Conservation (phyloP, 2,329 filamentous ascomycete genomes). For the Colletotrichum nymphaeae region DNA sequence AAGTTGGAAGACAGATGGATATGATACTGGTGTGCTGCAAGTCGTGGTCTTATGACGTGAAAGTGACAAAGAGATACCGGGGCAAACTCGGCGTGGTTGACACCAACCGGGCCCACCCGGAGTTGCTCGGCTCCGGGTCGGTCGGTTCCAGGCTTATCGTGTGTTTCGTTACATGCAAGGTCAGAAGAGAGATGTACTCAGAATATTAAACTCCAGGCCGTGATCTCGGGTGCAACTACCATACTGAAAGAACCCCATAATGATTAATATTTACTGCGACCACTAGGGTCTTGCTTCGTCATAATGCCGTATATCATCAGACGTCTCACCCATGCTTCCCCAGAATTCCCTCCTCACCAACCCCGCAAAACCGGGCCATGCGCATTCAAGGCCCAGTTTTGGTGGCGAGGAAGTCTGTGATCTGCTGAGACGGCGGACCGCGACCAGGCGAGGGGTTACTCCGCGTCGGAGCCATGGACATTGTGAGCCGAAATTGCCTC, state of each 20-base stretch:
- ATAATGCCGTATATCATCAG: neutral
- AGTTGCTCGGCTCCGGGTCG: neutral
- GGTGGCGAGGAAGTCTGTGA: conserved; percentile 26
- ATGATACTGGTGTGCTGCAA: neutral
- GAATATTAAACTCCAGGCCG: neutral
- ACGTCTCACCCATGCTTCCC: neutral
- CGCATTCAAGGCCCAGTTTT: neutral
- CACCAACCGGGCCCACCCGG: neutral
- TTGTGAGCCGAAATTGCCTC: conserved; percentile 18
- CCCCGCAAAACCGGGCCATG: conserved; percentile 1
- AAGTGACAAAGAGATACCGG: neutral
- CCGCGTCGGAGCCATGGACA: conserved; percentile 20
- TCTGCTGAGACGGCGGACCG: conserved; percentile 21
- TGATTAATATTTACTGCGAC: neutral
- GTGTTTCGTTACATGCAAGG: neutral
- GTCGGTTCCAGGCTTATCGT: neutral
- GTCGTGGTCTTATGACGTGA: neutral
- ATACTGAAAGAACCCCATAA: neutral
- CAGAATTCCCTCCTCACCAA: neutral
- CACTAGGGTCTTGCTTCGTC: neutral
- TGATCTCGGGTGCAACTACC: too few species aligned
- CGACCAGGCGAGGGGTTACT: conserved; percentile 14
- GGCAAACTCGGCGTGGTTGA: neutral
- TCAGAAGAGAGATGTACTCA: neutral
- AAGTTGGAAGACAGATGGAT: neutral